Conservation (phyloP, 2,329 filamentous ascomycete species). For the Pseudopyrenochaeta lycopersici region DNA sequence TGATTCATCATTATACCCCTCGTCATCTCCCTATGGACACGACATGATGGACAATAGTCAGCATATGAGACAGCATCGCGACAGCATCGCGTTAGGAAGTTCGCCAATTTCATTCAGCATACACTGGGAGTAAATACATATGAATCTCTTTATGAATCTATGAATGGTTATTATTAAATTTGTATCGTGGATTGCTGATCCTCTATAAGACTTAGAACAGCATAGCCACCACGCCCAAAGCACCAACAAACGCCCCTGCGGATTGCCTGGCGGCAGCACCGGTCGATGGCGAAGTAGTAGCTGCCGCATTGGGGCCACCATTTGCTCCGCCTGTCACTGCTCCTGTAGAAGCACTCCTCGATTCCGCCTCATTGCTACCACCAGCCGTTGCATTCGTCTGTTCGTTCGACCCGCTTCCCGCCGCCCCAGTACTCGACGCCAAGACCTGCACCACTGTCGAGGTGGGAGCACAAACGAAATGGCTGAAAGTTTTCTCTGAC, state of each 20-base stretch:
- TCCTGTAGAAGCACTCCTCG: neutral
- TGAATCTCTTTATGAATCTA: too few relatives aligned
- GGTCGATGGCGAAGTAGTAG: neutral
- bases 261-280: slow-evolving; percentile 6
- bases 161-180: too few relatives aligned
- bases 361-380: neutral
- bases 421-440: slow-evolving; percentile 3
- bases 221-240: slow-evolving; percentile 9
- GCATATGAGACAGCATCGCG: too few relatives aligned
- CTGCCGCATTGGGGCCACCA: neutral
- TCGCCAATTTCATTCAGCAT: too few relatives aligned
- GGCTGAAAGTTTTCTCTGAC: slow-evolving; percentile 9
- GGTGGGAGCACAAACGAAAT: slow-evolving; percentile 20
- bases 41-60: too few relatives aligned
- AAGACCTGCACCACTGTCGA: slow-evolving; percentile 11
- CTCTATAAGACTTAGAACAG: slow-evolving; percentile 4
- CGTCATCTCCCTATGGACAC: too few relatives aligned
- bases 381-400: neutral
- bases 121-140: too few relatives aligned
- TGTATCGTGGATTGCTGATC: too few relatives aligned
- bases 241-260: slow-evolving; percentile 4
- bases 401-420: neutral
- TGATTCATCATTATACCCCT: too few relatives aligned
- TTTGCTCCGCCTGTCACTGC: neutral
- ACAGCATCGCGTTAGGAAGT: too few relatives aligned